Evolutionary conservation across 805 yeast genomes (phyloP).

Genomic region (Cyberlindnera maritima): DNA sequence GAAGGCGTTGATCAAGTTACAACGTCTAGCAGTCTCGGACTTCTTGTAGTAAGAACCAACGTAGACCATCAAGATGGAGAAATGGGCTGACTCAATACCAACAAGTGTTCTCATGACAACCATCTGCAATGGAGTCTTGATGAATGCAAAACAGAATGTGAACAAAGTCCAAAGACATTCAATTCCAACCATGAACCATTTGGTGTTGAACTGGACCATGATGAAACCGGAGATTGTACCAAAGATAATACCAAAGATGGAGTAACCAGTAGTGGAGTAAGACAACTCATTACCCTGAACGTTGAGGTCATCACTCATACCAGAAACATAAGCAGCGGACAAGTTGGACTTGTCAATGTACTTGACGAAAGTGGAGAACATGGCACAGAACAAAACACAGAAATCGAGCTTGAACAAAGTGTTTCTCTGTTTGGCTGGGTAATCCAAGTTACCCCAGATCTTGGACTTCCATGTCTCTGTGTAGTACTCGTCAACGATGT

Average conservation of each 20-base stretch:
- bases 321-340: constrained; percentile 64
- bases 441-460: constrained; percentile 11
- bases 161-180: constrained; percentile 55
- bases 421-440: constrained; percentile 31
- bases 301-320: constrained; percentile 53
- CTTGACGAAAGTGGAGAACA: constrained; percentile 37
- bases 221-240: constrained; percentile 53
- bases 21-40: constrained; percentile 57
- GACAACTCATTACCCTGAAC: constrained; percentile 62
- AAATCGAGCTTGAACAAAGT: constrained; percentile 54
- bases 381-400: constrained; percentile 37
- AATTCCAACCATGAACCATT: constrained; percentile 33
- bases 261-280: constrained; percentile 56
- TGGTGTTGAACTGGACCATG: constrained; percentile 60
- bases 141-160: constrained; percentile 55
- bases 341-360: constrained; percentile 57
- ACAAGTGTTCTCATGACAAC: constrained; percentile 64
- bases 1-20: constrained; percentile 60
- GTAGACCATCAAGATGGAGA: constrained; percentile 60
- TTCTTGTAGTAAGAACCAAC: constrained; percentile 58
- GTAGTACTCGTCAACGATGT: constrained; percentile 8
- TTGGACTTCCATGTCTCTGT: constrained; percentile 8
- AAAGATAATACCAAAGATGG: constrained; percentile 54
- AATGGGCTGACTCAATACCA: constrained; percentile 67
- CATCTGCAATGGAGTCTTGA: constrained; percentile 46